Conservation (phyloP, 768 basidiomycete species). For the Russula vinacea region DNA sequence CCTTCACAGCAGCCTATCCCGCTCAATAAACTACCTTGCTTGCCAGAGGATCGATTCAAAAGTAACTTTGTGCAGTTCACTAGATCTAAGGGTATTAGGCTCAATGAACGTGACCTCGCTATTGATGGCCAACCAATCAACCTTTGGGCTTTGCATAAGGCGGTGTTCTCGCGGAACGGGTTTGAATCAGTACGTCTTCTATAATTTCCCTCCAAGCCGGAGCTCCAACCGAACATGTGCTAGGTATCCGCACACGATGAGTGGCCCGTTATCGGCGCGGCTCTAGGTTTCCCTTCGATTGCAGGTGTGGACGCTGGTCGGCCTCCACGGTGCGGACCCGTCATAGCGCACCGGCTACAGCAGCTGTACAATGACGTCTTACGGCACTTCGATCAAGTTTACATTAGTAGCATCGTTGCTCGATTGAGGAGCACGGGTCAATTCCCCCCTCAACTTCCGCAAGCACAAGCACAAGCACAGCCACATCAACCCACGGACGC, state of each 20-base stretch:
- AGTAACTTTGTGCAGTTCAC: neutral
- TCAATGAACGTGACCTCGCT: conserved; percentile 12
- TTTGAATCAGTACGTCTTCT: conserved; percentile 11
- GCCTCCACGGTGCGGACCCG: conserved; percentile 12
- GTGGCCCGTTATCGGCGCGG: conserved; percentile 16
- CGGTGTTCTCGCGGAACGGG: conserved; percentile 11
- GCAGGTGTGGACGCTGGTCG: conserved; percentile 1
- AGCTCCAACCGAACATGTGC: neutral
- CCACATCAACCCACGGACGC: conserved; percentile 21
- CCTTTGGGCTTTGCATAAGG: conserved; percentile 15
- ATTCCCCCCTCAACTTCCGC: conserved; percentile 7
- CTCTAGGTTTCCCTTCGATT: conserved; percentile 16
- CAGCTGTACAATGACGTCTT: conserved; percentile 13
- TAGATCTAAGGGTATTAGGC: neutral
- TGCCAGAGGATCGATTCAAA: conserved; percentile 20
- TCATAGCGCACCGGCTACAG: conserved; percentile 8
- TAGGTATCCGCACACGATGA: conserved; percentile 20
- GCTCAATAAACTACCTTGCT: conserved; percentile 1
- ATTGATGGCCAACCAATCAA: conserved; percentile 9
- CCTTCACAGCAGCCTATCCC: conserved; percentile 1
- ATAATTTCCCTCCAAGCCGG: neutral
- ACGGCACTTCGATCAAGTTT: conserved; percentile 20
- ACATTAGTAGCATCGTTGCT: conserved; percentile 1
- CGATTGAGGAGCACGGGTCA: conserved; percentile 3
- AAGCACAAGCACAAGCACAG: conserved; percentile 12